Evolutionary conservation across 148 eudicot species (phyloP).

Genomic region (Rhododendron simsii): DNA sequence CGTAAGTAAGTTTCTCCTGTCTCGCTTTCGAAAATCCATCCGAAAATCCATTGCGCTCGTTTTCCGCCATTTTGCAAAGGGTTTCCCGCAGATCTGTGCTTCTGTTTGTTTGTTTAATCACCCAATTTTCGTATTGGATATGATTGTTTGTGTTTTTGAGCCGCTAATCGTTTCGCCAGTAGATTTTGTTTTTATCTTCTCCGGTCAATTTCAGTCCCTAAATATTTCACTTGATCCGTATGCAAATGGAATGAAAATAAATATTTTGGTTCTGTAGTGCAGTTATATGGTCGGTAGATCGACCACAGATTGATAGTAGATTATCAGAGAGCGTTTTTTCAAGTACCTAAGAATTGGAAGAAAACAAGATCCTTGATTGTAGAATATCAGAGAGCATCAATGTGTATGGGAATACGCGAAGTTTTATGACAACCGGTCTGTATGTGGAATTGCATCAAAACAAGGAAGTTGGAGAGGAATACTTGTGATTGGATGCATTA

Average conservation of each 20-base stretch:
- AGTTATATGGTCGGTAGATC: background rate
- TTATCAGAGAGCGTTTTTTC: no score
- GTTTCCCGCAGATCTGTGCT: background rate
- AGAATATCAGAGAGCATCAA: background rate
- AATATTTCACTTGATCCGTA: background rate
- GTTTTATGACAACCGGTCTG: background rate
- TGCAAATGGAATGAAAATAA: background rate
- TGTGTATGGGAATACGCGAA: background rate
- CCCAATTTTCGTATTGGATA: background rate
- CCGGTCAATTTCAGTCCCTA: background rate
- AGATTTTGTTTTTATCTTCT: background rate
- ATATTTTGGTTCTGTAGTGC: background rate
- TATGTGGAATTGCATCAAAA: background rate
- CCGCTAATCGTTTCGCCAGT: background rate
- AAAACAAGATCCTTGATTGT: background rate
- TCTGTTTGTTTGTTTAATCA: background rate
- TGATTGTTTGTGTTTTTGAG: background rate
- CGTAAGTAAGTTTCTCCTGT: background rate
- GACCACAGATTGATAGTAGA: background rate
- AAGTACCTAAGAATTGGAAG: background rate
- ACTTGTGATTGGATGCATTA: background rate
- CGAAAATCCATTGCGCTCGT: background rate
- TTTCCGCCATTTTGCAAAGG: background rate
- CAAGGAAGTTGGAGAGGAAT: background rate
- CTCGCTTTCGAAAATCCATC: no score